Evolutionary conservation across 805 yeast genomes (phyloP), one percentile per base, ranked within the genome.

Genomic region (Wickerhamomyces alni): DNA sequence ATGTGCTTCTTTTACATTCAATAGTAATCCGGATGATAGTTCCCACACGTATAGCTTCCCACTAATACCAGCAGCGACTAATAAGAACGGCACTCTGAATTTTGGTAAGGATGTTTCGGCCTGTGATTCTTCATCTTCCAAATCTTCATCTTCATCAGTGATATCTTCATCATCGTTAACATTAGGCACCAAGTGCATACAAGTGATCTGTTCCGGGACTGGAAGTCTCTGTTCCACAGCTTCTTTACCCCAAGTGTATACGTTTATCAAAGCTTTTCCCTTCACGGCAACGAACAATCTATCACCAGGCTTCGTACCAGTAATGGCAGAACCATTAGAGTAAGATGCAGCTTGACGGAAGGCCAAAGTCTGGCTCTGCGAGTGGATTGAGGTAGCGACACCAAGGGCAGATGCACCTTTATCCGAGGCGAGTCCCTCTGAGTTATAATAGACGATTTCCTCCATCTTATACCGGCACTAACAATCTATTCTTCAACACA

Each of bases 41-140:
- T 87, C 95, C 98, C 98, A 91, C 1, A 89, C 59, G 54, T 84
- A 84, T 13, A 93, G 46, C 47, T 80, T 75, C 11, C 98, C 98
- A n/a, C 81, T 54, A 42, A 67, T 56, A 38, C 93, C 71, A 43
- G 91, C 88, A 33, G 82, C 95, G 7, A 78, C 81, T 19, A 93
- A 59, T 30, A 85, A 55, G 72, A 83, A 81, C 17, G 83, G 82
- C 29, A 72, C 54, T 45, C 75, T 63, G 55, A 69, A 73, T 33
- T 55, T 61, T 5, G 78, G 71, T 17, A 54, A 39, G 13, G 47
- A 43, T 18, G 45, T 46, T 11, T 59, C 54, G 13, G 24, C 9
- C 9, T 21, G 24, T 7, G 24, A 7, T 21, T 44, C 54, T 10
- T 46, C 48, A 13, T 43, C 39, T 8, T 47, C 47, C 2, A 33